These are phyloP conservation scores for Clavispora phyllophila DNA, from an alignment of 805 yeast species.

Conservation along the genomic window DNA sequence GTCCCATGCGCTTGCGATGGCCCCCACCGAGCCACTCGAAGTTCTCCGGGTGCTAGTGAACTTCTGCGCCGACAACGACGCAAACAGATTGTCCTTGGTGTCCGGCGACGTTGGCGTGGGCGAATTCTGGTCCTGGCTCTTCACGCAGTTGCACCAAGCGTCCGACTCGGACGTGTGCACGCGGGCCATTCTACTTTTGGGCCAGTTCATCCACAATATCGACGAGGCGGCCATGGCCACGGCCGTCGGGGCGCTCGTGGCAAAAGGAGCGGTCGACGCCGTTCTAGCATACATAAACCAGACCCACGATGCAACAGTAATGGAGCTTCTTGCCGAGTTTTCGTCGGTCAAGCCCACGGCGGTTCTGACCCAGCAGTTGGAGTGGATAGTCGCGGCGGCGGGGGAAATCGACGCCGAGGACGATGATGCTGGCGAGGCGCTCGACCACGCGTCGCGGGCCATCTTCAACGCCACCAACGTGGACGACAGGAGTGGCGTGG, in stretches of 20 bases:
- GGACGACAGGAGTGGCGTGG: slow-evolving; percentile 6
- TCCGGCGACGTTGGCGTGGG: slow-evolving; percentile 3
- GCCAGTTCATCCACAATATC: slow-evolving; percentile 29
- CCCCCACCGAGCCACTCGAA: slow-evolving; percentile 12
- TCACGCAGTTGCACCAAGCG: not conserved
- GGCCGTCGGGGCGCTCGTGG: slow-evolving; percentile 1
- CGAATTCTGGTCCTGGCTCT: slow-evolving; percentile 8
- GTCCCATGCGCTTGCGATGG: slow-evolving; percentile 6
- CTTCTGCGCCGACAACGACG: slow-evolving; percentile 30
- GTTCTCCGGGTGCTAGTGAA: slow-evolving; percentile 30
- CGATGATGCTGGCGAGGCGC: not conserved
- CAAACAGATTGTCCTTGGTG: slow-evolving; percentile 11
- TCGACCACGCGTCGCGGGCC: slow-evolving; percentile 2
- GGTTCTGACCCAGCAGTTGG: not conserved
- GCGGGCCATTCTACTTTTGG: slow-evolving; percentile 20
- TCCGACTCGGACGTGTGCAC: slow-evolving; percentile 2
- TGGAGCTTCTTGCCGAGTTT: slow-evolving; percentile 9
- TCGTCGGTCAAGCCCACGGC: not conserved
- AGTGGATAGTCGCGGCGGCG: not conserved
- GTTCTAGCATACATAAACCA: not conserved
- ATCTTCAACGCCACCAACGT: slow-evolving; percentile 19
- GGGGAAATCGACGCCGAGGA: not conserved
- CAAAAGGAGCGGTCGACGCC: not conserved
- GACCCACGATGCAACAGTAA: not conserved
- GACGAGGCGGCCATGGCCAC: slow-evolving; percentile 12